phyloP scores from a whole-genome alignment of 805 yeast species.

The Middelhovenomyces tepae region DNA sequence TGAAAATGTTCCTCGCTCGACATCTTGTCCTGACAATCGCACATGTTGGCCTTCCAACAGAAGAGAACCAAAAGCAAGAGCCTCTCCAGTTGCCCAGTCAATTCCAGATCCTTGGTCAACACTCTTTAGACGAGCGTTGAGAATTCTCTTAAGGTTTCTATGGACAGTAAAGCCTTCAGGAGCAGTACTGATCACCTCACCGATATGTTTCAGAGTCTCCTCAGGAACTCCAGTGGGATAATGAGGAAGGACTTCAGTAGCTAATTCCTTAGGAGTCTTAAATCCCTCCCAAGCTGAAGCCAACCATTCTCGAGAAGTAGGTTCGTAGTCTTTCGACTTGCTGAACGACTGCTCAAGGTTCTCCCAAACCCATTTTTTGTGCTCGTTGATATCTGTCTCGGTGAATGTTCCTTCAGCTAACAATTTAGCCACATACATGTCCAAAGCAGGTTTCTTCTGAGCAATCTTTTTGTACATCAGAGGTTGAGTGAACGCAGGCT shows the following conservation, averaged over 20 bases:
- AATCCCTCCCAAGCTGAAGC: conserved; percentile 99
- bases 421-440: conserved; percentile 72
- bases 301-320: conserved; percentile 94
- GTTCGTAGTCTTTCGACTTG: conserved; percentile 82
- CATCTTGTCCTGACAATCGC: conserved; percentile 98
- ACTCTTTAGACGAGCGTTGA: conserved; percentile 78
- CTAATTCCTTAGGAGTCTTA: conserved; percentile 94
- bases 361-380: conserved; percentile 97
- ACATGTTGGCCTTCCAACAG: conserved; percentile 91
- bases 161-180: conserved; percentile 86
- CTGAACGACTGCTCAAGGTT: conserved; percentile 81
- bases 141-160: conserved; percentile 91
- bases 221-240: conserved; percentile 87
- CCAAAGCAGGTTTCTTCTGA: conserved; percentile 80
- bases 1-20: conserved; percentile 99
- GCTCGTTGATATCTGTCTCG: conserved; percentile 84
- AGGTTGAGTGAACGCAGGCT: conserved; percentile 98
- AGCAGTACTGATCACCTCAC: conserved; percentile 67
- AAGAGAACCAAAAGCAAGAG: conserved; percentile 91
- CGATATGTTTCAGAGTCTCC: conserved; percentile 63
- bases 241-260: conserved; percentile 91
- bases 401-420: conserved; percentile 84
- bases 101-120: conserved; percentile 85
- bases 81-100: conserved; percentile 99
- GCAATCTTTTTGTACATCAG: conserved; percentile 90